These are phyloP conservation scores for Aquanectria penicillioides DNA, from an alignment of 2,329 filamentous ascomycete species.

Conservation along the genomic window DNA sequence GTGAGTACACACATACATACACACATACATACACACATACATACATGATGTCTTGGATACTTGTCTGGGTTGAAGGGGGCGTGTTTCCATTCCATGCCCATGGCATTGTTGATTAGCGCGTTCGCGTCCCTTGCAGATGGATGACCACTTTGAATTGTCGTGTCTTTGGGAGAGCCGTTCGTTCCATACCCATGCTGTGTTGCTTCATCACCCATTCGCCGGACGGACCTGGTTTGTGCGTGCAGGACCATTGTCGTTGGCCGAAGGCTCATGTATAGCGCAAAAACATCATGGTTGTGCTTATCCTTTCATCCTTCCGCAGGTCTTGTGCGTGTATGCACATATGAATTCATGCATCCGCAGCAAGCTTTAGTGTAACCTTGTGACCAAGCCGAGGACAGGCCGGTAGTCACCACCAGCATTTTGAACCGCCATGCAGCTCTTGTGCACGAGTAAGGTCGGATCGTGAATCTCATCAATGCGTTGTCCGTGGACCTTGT, in stretches of 20 bases:
- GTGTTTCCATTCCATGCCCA: slow-evolving; percentile 8
- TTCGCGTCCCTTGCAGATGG: slow-evolving; percentile 12
- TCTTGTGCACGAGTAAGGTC: slow-evolving; percentile 1
- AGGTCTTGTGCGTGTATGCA: slow-evolving; percentile 35
- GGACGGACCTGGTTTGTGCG: neutral
- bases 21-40: too few species aligned
- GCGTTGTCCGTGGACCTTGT: neutral
- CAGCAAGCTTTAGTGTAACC: neutral
- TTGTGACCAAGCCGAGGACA: slow-evolving; percentile 6
- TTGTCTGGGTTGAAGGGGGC: slow-evolving; percentile 1
- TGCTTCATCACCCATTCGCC: slow-evolving; percentile 7
- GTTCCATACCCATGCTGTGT: slow-evolving; percentile 10
- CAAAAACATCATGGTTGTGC: slow-evolving; percentile 5
- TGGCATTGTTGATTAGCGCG: neutral
- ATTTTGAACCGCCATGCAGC: neutral
- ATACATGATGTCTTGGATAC: slow-evolving; percentile 8
- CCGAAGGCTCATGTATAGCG: neutral
- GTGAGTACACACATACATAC: too few species aligned
- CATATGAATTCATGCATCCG: slow-evolving; percentile 22
- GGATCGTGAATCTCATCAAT: neutral
- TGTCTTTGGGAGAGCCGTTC: slow-evolving; percentile 15
- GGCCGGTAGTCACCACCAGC: neutral
- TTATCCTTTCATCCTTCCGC: slow-evolving; percentile 5
- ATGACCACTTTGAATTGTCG: slow-evolving; percentile 12
- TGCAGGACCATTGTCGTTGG: neutral